These are phyloP conservation scores for Colletotrichum graminicola DNA, from an alignment of 2,329 filamentous ascomycete species.

Conservation along the genomic window DNA sequence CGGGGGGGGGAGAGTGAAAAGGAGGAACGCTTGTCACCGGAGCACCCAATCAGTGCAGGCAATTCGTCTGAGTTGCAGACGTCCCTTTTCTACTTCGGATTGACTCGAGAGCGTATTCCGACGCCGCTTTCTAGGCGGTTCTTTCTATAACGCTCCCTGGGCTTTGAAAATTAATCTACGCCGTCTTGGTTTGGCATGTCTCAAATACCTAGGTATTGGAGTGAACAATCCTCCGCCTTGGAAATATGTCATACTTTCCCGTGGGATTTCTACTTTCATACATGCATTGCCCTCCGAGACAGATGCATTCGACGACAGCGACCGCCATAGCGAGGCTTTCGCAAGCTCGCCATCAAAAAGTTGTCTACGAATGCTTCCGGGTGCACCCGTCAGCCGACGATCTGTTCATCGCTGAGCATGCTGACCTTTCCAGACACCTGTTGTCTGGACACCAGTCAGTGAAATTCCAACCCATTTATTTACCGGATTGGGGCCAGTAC, in stretches of 20 bases:
- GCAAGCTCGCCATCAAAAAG: not conserved
- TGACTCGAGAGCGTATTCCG: not conserved
- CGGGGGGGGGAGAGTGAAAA: too few species aligned
- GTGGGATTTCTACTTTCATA: not conserved
- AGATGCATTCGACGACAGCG: slow-evolving; percentile 21
- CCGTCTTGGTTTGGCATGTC: slow-evolving; percentile 1
- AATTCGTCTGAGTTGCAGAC: slow-evolving; percentile 16
- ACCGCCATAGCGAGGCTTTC: slow-evolving; percentile 2
- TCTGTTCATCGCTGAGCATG: slow-evolving; percentile 34
- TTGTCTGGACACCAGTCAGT: slow-evolving; percentile 24
- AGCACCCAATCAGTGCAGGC: slow-evolving; percentile 14
- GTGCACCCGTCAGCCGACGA: slow-evolving; percentile 24
- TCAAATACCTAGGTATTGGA: not conserved
- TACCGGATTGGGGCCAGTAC: not conserved
- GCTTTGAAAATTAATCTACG: slow-evolving; percentile 1
- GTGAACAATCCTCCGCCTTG: not conserved
- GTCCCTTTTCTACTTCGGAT: not conserved
- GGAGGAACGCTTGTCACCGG: slow-evolving; percentile 7
- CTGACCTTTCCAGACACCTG: slow-evolving; percentile 15
- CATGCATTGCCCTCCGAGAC: slow-evolving; percentile 12
- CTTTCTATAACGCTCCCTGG: not conserved
- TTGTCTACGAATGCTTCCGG: slow-evolving; percentile 27
- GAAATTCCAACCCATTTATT: slow-evolving; percentile 5
- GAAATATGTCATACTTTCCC: not conserved
- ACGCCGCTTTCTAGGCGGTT: not conserved